phyloP scores from a whole-genome alignment of 305 asterid species.

The Coffea humblotiana region DNA sequence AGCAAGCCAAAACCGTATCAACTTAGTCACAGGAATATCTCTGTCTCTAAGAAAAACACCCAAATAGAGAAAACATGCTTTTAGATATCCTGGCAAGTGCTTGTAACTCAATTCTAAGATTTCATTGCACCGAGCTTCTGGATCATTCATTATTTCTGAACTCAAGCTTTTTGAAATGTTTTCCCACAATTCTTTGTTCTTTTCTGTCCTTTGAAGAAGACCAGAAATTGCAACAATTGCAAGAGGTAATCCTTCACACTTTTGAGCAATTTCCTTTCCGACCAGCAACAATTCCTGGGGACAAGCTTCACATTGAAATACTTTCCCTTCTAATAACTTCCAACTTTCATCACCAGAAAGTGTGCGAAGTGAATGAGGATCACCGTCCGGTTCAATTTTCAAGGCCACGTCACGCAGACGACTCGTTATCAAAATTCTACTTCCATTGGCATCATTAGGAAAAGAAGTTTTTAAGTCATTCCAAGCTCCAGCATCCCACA shows the following conservation, averaged over 20 bases:
- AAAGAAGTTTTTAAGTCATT: conserved; percentile 9
- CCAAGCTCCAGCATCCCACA: conserved; percentile 30
- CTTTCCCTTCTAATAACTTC: conserved; percentile 17
- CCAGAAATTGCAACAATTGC: conserved; percentile 27
- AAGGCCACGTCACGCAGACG: conserved; percentile 15
- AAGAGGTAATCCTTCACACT: conserved; percentile 32
- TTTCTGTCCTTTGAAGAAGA: conserved; percentile 20
- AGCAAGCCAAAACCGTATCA: conserved; percentile 27
- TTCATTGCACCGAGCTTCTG: conserved; percentile 15
- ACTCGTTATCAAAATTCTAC: conserved; percentile 26
- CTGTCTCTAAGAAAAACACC: conserved; percentile 18
- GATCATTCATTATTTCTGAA: conserved; percentile 1
- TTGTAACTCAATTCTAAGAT: conserved; percentile 31
- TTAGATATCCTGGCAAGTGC: conserved; percentile 26
- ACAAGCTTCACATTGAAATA: conserved; percentile 7
- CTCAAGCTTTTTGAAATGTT: conserved; percentile 7
- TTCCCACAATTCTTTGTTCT: conserved; percentile 11
- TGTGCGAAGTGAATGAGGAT: neutral
- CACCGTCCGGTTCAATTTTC: neutral
- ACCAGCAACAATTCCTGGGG: conserved; percentile 14
- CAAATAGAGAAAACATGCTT: conserved; percentile 29
- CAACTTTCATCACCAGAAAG: conserved; percentile 20
- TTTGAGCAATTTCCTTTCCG: conserved; percentile 24
- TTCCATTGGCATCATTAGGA: conserved; percentile 9
- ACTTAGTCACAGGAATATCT: conserved; percentile 21